These are phyloP conservation scores for Fusarium sp. DNA, from an alignment of 2,329 filamentous ascomycete species.

Conservation along the genomic window DNA sequence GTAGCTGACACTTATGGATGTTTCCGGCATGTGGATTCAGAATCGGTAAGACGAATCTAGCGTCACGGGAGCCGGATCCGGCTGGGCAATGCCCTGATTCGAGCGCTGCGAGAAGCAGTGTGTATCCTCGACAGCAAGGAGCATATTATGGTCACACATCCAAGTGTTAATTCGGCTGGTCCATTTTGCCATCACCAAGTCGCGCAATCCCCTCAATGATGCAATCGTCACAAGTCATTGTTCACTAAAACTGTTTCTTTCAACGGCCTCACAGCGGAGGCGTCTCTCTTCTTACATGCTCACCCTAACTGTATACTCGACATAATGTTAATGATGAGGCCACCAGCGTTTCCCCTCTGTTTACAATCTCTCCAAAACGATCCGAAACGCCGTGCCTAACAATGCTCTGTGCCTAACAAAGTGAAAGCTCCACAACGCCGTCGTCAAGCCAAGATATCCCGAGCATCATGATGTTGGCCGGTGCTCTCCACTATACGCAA, in stretches of 20 bases:
- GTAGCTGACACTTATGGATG: neutral
- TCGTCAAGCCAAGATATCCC: constrained; percentile 30
- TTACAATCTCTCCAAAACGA: constrained; percentile 29
- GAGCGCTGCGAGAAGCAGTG: constrained; percentile 15
- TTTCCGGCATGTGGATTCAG: constrained; percentile 31
- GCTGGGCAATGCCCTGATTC: constrained; percentile 19
- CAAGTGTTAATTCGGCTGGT: neutral
- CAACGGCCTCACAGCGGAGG: constrained; percentile 3
- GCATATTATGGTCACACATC: neutral
- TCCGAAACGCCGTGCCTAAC: constrained; percentile 37
- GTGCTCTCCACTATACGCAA: constrained; percentile 13
- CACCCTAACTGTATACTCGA: constrained; percentile 20
- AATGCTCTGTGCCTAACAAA: constrained; percentile 41
- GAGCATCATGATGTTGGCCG: constrained; percentile 15
- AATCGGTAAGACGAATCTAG: neutral
- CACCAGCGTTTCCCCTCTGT: constrained; percentile 12
- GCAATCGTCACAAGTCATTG: constrained; percentile 14
- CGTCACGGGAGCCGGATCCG: constrained; percentile 12
- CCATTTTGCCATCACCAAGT: neutral
- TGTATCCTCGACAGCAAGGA: no score
- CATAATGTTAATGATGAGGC: constrained; percentile 16
- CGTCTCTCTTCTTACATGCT: constrained; percentile 16
- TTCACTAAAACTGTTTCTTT: constrained; percentile 10
- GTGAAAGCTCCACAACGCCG: constrained; percentile 44
- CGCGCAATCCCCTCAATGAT: constrained; percentile 19